Evolutionary conservation across 306 rosid genomes (phyloP).

Genomic region (Acacia melanoxylon): DNA sequence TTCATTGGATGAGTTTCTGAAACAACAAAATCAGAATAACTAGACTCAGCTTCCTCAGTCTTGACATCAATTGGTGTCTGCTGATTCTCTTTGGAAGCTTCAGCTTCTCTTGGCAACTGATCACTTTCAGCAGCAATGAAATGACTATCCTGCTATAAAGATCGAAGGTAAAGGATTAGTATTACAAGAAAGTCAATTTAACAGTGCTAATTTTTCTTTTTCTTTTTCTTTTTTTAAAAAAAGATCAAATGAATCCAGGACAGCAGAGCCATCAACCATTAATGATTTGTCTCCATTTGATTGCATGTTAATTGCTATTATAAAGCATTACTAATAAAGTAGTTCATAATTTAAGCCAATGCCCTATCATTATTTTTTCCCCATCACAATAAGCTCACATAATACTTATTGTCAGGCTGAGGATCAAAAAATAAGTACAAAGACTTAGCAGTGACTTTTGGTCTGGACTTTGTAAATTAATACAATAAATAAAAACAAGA

Average conservation of each 20-base stretch:
- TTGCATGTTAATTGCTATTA: conserved; percentile 12
- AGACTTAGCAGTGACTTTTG: not conserved
- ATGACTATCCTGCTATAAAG: conserved; percentile 29
- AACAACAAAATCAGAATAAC: conserved; percentile 35
- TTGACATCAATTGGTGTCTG: conserved; percentile 25
- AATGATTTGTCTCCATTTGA: conserved; percentile 11
- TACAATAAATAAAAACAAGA: not conserved
- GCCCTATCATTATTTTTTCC: not conserved
- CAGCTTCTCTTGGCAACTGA: conserved; percentile 9
- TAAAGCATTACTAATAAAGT: conserved; percentile 14
- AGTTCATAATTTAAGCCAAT: conserved; percentile 8
- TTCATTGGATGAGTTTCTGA: conserved; percentile 25
- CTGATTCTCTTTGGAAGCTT: conserved; percentile 10
- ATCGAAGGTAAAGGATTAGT: conserved; percentile 8
- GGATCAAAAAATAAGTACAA: conserved; percentile 9
- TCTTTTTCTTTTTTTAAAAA: not conserved
- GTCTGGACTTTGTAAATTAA: conserved; percentile 3
- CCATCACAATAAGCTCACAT: not conserved
- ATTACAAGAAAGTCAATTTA: conserved; percentile 11
- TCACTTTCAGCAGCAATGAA: conserved; percentile 28
- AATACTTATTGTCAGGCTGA: not conserved
- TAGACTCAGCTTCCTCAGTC: conserved; percentile 31
- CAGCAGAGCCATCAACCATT: conserved; percentile 23
- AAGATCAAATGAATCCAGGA: conserved; percentile 19
- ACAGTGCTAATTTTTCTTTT: not conserved